Evolutionary conservation across 495 filamentous ascomycete species (phyloP), one percentile per base, ranked within the genome.

Genomic region (Aspergillus hancockii): DNA sequence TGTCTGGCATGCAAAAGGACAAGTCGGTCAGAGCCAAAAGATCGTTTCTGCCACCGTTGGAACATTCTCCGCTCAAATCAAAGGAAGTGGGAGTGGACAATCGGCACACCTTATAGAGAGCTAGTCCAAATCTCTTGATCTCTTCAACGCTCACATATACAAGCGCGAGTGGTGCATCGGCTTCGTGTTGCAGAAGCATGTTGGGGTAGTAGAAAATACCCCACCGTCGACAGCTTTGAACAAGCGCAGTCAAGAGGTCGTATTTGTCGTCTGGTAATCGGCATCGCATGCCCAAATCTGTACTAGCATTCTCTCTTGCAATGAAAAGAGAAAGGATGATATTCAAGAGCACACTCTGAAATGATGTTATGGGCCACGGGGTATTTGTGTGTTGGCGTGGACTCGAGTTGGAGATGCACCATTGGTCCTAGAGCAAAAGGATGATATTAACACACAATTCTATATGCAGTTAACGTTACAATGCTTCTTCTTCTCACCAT

Each of bases 141-240:
- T 67, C 65, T 52, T 67, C 62, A 19, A 65, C 59, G n/a, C 36
- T 54, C 32, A 67, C 63, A 32, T 51, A 67, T 12, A 67, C 31
- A 30, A 65, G 50, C 14, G 60, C 52, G 4, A 60, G 18, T 40
- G 62, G 57, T 12, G 59, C 57, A 10, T n/a, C n/a, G n/a, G 45
- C 7, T 3, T 49, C 16, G 40, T 64, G 55, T 54, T 61, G 55
- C 7, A 38, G 30, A 8, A 69, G 51, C 54, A 69, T 69, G 12
- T 58, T 59, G 0, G 65, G 63, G 23, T 68, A 68, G 34, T 7
- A 63, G 40, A 68, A 65, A 13, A 68, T 55, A n/a, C 57, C 54
- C n/a, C 22, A 36, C 8, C 25, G n/a, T 19, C 57, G 57, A 49
- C 65, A 68, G 40, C n/a, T 68, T 49, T 46, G n/a, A 2, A 68